Base-by-base conservation (phyloP, 257 asterid species). In the Ajuga chamaepitys region DNA sequence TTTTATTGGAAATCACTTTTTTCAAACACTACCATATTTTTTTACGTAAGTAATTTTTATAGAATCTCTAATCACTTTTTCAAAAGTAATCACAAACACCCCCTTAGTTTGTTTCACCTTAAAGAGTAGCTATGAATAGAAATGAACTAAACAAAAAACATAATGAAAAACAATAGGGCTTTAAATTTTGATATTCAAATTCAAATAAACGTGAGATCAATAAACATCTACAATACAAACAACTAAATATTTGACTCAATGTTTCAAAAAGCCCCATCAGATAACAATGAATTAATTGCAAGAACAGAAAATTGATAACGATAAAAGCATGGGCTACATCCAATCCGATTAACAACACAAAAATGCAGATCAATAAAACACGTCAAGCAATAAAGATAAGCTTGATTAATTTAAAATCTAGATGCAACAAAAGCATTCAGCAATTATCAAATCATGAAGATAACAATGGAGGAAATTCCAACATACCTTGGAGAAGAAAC, bases 401-500 rank as follows among this genome's bases (percentile, higher is more conserved):
- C 30, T 16, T 48, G 5, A 73, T 50, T 48, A 9, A 34, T 11
- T 34, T 4, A 21, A 11, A 44, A 62, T 54, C 50, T 35, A 70
- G 57, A 54, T 13, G 51, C 37, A 13, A 55, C 56, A 30, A 50
- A 34, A 68, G 53, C 50, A 21, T 13, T 4, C 20, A n/a, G 47
- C 4, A 21, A 21, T 18, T 35, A 9, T n/a, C 47, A 44, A 11
- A 48, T n/a, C 35, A 46, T 38, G 7, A 58, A n/a, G 4, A 14
- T 9, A 24, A 62, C 37, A 30, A 8, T 5, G 28, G 1, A 10
- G 63, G 60, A 18, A 30, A 11, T 9, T 10, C n/a, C 41, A 22
- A 48, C 70, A 28, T 24, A 84, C 98, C 96, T 80, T 84, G 64
- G 78, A 44, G 73, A 77, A 74, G 75, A 71, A 69, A 68, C 82